Evolutionary conservation across 2,329 filamentous ascomycete genomes (phyloP).

Genomic region (Trichophyton benhamiae): DNA sequence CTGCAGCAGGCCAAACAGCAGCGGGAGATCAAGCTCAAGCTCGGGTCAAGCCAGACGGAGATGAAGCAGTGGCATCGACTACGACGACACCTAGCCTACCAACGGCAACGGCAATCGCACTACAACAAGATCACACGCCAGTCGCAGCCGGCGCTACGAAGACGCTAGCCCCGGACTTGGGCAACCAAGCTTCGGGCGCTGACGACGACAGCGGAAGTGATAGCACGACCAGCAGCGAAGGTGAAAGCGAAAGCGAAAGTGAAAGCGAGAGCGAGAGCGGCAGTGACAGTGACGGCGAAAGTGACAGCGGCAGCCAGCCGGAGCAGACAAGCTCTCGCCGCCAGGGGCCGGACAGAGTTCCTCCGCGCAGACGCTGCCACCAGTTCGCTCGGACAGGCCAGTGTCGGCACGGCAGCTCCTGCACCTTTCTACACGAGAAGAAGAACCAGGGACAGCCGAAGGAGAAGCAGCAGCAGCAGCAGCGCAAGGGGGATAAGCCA

Average conservation of each 20-base stretch:
- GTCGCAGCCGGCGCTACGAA: neutral
- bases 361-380: constrained; percentile 23
- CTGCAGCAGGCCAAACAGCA: too few relatives aligned
- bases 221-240: too few relatives aligned
- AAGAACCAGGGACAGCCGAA: constrained; percentile 17
- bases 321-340: constrained; percentile 32
- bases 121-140: too few relatives aligned
- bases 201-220: constrained; percentile 8
- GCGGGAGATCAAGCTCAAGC: neutral
- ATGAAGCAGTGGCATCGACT: neutral
- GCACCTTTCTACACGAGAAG: constrained; percentile 32
- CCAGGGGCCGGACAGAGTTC: constrained; percentile 28
- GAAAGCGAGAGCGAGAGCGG: neutral
- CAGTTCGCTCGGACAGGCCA: constrained; percentile 31
- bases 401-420: constrained; percentile 32
- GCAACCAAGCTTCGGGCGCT: constrained; percentile 18
- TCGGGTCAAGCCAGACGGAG: neutral
- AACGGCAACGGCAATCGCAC: too few relatives aligned
- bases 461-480: neutral
- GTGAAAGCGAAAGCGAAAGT: too few relatives aligned
- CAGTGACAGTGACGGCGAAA: neutral
- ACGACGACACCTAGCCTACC: too few relatives aligned
- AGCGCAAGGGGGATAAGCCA: constrained; percentile 16
- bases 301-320: constrained; percentile 18
- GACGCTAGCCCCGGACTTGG: constrained; percentile 22